A percentile compares a stretch with the other conserved stretches of the same genome.
phyloP scores from a whole-genome alignment of 371 early-diverging fungal genomes.

The Homolaphlyctis polyrhiza region DNA sequence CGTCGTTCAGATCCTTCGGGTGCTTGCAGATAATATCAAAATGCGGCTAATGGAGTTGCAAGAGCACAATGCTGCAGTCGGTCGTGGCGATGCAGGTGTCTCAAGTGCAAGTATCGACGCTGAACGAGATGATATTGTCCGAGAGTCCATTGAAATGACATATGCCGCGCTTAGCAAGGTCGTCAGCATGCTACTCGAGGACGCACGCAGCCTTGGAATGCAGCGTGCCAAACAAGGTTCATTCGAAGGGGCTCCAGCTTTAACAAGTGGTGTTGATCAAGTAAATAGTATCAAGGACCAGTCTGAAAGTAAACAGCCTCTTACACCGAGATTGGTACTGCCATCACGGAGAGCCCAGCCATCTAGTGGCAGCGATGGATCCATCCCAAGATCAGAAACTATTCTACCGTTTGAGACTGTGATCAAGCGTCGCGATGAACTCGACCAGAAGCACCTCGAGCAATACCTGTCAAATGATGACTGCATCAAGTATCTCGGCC shows the following conservation, averaged over 20 bases:
- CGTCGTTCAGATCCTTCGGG: background rate
- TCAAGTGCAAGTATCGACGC: background rate
- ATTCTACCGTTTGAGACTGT: no score
- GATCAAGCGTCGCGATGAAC: background rate
- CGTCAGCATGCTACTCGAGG: background rate
- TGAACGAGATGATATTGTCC: background rate
- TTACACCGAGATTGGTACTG: no score
- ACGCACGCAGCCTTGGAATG: background rate
- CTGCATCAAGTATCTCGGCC: constrained; percentile 8
- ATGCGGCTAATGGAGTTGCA: background rate
- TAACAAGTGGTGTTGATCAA: no score
- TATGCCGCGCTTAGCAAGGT: background rate
- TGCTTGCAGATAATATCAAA: background rate
- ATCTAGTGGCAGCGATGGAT: no score
- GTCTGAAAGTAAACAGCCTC: no score
- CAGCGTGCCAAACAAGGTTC: background rate
- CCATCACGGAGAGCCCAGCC: no score
- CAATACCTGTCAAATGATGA: constrained; percentile 5
- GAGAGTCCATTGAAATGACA: background rate
- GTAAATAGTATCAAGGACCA: no score
- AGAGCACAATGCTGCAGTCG: background rate
- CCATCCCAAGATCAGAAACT: no score
- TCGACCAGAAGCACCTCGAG: constrained; percentile 3
- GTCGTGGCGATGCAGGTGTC: background rate
- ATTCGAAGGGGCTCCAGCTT: no score